Conservation (phyloP, 371 early-diverging fungal genomes). For the Rhizopus delemar region DNA sequence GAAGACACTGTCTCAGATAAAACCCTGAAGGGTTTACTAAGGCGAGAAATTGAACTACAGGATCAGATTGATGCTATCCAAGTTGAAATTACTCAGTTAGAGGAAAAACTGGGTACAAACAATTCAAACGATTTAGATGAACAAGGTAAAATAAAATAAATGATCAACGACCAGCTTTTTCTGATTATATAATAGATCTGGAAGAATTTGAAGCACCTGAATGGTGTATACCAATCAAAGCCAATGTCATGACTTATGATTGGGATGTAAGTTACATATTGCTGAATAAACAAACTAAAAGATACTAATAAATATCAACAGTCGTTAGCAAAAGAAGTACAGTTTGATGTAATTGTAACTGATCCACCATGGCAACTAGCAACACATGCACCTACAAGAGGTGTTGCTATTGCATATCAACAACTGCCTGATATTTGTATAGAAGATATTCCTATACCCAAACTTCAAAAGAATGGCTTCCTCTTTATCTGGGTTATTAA, state of each 20-base stretch:
- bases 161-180: background rate
- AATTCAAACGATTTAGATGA: conserved; percentile 39
- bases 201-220: conserved; percentile 90
- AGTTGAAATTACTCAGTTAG: conserved; percentile 62
- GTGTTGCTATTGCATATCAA: conserved; percentile 93
- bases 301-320: conserved; percentile 20
- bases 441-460: conserved; percentile 85
- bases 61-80: conserved; percentile 58
- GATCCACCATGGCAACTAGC: conserved; percentile 98
- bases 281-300: conserved; percentile 2
- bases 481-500: conserved; percentile 97
- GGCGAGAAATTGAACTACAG: conserved; percentile 57
- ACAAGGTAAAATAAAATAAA: conserved; percentile 20
- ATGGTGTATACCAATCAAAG: conserved; percentile 93
- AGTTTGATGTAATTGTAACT: conserved; percentile 91
- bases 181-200: conserved; percentile 49
- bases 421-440: conserved; percentile 91
- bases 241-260: conserved; percentile 92
- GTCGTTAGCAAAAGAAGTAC: conserved; percentile 74
- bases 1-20: conserved; percentile 32
- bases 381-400: conserved; percentile 92
- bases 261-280: conserved; percentile 69
- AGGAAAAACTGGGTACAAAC: conserved; percentile 39
- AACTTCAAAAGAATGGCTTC: conserved; percentile 84
- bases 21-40: conserved; percentile 38